Base-by-base conservation (phyloP, 768 basidiomycete species). In the Boletus speciosus region DNA sequence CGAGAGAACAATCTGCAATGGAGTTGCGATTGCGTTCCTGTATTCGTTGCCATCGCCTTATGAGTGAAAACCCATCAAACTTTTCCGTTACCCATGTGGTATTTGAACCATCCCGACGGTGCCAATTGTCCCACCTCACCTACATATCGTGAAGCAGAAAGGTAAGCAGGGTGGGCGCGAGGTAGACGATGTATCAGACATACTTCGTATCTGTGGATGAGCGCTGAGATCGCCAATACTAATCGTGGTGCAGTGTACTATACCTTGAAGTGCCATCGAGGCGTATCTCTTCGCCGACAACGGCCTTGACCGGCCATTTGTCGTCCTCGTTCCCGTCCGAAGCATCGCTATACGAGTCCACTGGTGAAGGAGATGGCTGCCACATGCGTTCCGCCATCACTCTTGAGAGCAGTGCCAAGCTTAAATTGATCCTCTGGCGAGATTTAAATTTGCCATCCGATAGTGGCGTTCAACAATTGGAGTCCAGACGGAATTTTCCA, bases 111-210 rank as follows among this genome's bases (percentile, higher is more conserved):
- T 84, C 78, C 2, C 52, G 39, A 25, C 82, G 78, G 21, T 63
- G 63, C 83, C 83, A 85, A 37, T 71, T 67, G 19, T 65, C 71
- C 83, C 83, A 84, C 55, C 72, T 68, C 5, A 81, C 78, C 81
- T 84, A 54, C 44, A 21, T 29, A 31, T 49, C n/a, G 29, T 46
- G 34, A 29, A 45, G 41, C 27, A 41, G n/a, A 43, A 31, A 25
- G 19, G 46, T 55, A 15, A 55, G 42, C 23, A n/a, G 19, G 16
- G 25, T 8, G 29, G 16, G 29, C 1, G 6, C 6, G 21, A 50
- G 9, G 15, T 12, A 36, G 23, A 37, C 27, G 32, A 29, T 29
- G 21, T 41, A 32, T 43, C 35, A 36, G 27, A 54, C 68, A 46
- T 58, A 72, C 69, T 63, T 70, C 69, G 29, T 70, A 70, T 61